These are phyloP conservation scores for Euphorbia peplus DNA, from an alignment of 345 rosid species.

Conservation along the genomic window DNA sequence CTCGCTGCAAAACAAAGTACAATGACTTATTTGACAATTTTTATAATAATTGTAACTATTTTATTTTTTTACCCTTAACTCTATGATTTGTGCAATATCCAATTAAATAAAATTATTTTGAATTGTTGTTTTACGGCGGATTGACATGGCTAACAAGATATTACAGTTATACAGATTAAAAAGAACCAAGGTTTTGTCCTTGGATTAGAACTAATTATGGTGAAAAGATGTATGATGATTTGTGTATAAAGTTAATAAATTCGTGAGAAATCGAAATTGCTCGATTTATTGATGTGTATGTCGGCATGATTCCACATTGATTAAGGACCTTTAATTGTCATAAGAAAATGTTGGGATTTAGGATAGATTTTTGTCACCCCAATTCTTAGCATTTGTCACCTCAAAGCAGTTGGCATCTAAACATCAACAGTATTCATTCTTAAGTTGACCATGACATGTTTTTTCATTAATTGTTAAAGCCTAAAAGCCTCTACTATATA, in stretches of 20 bases:
- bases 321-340: neutral
- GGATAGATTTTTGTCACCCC: neutral
- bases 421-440: slow-evolving; percentile 2
- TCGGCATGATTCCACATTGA: neutral
- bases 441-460: slow-evolving; percentile 2
- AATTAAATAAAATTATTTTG: too few species aligned
- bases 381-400: slow-evolving; percentile 11
- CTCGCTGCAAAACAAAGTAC: too few species aligned
- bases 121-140: too few species aligned
- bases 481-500: neutral
- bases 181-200: neutral
- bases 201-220: neutral
- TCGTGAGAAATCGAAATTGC: slow-evolving; percentile 2
- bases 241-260: neutral
- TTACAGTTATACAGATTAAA: neutral
- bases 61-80: too few species aligned
- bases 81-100: too few species aligned
- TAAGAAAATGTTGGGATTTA: neutral
- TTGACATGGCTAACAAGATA: too few species aligned
- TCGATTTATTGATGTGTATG: neutral
- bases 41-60: too few species aligned
- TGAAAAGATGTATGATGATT: neutral
- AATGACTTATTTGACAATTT: too few species aligned
- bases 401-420: neutral
- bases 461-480: too few species aligned